phyloP scores from a whole-genome alignment of 768 basidiomycete genomes.

The Leucocoprinus leucothites region DNA sequence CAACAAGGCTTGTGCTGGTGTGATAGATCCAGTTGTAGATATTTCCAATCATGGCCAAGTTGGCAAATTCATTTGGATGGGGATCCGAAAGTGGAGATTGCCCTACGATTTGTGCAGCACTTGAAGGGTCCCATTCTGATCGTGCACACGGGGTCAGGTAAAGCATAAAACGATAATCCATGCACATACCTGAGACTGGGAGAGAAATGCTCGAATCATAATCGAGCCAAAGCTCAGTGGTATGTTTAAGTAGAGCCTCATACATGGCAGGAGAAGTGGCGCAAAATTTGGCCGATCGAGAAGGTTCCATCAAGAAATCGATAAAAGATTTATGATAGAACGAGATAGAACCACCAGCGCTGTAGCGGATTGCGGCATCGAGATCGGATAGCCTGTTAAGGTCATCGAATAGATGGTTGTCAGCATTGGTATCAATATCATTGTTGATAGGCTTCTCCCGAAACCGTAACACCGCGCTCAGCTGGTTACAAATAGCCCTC shows the following conservation, averaged over 20 bases:
- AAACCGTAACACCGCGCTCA: neutral
- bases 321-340: slow-evolving; percentile 7
- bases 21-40: neutral
- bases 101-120: neutral
- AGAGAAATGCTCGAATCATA: neutral
- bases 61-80: neutral
- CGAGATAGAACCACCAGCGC: neutral
- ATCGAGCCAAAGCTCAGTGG: neutral
- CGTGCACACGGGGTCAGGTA: too few relatives aligned
- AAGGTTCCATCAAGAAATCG: neutral
- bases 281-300: neutral
- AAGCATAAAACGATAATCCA: too few relatives aligned
- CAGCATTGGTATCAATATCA: neutral
- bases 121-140: too few relatives aligned
- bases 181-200: neutral
- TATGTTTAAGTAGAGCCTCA: neutral
- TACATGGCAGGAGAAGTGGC: neutral
- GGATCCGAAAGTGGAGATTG: neutral
- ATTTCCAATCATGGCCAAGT: neutral
- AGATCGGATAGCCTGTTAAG: neutral
- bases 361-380: neutral
- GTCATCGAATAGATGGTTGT: neutral
- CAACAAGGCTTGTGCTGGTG: too few relatives aligned
- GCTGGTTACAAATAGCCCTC: neutral
- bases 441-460: neutral